Conservation (phyloP, 2,329 filamentous ascomycete species). For the Fusarium phyllophilum region DNA sequence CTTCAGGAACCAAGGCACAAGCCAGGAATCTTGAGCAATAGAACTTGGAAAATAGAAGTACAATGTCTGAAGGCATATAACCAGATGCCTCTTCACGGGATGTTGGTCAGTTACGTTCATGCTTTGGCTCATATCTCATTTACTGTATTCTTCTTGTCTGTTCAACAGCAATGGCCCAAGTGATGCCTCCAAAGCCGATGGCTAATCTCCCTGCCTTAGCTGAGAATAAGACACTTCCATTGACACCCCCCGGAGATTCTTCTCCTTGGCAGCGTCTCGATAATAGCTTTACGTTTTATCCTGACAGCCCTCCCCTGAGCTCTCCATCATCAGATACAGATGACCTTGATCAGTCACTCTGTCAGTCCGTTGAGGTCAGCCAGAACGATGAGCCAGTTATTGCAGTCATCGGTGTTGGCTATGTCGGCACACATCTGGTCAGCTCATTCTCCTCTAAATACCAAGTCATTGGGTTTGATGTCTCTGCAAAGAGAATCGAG, state of each 20-base stretch:
- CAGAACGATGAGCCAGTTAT: slow-evolving; percentile 47
- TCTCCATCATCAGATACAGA: slow-evolving; percentile 5
- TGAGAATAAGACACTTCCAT: neutral
- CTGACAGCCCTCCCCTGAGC: slow-evolving; percentile 24
- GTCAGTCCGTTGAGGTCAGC: neutral
- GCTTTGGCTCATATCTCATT: neutral
- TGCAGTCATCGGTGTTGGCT: slow-evolving; percentile 63
- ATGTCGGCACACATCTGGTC: slow-evolving; percentile 61
- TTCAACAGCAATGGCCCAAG: slow-evolving; percentile 7
- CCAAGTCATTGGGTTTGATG: slow-evolving; percentile 58
- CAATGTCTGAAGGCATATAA: slow-evolving; percentile 7
- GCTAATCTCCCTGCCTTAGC: neutral
- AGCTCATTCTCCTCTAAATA: slow-evolving; percentile 54
- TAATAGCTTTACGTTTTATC: slow-evolving; percentile 11
- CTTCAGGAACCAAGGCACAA: neutral
- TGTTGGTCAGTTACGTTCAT: neutral
- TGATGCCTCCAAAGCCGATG: neutral
- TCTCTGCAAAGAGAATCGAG: slow-evolving; percentile 51
- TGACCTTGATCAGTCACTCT: neutral
- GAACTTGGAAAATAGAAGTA: neutral
- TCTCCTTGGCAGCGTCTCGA: slow-evolving; percentile 13
- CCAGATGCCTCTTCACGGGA: neutral
- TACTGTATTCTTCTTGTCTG: neutral
- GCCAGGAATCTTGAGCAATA: neutral
- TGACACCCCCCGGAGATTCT: neutral